phyloP scores from a whole-genome alignment of 176 grass and related monocot species.

The Phoenix roebelenii region DNA sequence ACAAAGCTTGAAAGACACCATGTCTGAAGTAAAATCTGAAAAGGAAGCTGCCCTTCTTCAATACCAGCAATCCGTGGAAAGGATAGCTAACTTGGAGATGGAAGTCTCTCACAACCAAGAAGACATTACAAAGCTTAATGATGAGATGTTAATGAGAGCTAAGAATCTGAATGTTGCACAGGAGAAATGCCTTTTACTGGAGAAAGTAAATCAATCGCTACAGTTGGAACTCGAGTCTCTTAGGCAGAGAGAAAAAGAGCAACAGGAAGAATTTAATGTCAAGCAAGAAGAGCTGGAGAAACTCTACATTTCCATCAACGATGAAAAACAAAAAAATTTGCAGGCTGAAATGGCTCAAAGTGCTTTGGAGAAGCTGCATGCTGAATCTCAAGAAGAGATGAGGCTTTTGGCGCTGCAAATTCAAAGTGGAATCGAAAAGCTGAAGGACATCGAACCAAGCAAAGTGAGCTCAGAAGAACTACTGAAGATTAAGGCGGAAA shows the following conservation, averaged over 20 bases:
- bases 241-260: constrained; percentile 30
- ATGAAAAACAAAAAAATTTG: constrained; percentile 67
- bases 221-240: constrained; percentile 55
- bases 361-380: constrained; percentile 59
- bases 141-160: constrained; percentile 55
- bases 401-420: constrained; percentile 27
- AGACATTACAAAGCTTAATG: constrained; percentile 68
- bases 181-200: constrained; percentile 43
- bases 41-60: constrained; percentile 53
- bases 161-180: constrained; percentile 41
- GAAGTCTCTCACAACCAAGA: constrained; percentile 72
- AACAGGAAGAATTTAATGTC: constrained; percentile 24
- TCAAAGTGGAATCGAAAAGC: constrained; percentile 40
- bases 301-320: constrained; percentile 58
- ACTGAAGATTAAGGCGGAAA: constrained; percentile 45
- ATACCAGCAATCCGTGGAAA: constrained; percentile 50
- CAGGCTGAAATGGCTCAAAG: constrained; percentile 57
- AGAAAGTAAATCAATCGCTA: constrained; percentile 57
- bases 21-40: constrained; percentile 48
- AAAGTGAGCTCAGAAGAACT: constrained; percentile 35
- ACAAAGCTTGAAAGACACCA: constrained; percentile 38
- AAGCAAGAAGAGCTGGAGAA: constrained; percentile 67
- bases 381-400: constrained; percentile 60
- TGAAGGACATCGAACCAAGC: constrained; percentile 6
- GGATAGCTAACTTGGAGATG: constrained; percentile 45